These are phyloP conservation scores for Nemania sp. DNA, from an alignment of 2,329 filamentous ascomycete genomes.

Conservation along the genomic window DNA sequence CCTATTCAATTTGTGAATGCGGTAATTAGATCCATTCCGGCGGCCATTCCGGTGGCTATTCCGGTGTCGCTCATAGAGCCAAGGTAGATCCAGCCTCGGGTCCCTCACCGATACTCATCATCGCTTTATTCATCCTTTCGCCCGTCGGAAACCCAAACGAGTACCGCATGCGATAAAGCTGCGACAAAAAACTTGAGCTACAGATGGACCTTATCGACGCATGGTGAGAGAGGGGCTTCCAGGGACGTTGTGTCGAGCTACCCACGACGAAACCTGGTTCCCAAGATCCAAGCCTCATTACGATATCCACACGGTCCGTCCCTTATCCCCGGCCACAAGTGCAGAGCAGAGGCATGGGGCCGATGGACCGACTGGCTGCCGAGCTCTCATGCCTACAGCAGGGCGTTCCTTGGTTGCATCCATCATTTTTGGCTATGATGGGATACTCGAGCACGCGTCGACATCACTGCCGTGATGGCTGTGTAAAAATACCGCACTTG, in stretches of 20 bases:
- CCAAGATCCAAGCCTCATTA: too few relatives aligned
- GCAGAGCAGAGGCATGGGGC: background rate
- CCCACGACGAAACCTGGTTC: too few relatives aligned
- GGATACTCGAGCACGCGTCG: background rate
- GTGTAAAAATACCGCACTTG: constrained; percentile 4
- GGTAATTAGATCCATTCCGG: too few relatives aligned
- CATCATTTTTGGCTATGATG: background rate
- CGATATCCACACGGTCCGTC: background rate
- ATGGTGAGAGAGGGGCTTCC: too few relatives aligned
- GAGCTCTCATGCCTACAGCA: background rate
- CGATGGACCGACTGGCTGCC: background rate
- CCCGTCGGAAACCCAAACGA: background rate
- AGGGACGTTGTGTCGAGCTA: too few relatives aligned
- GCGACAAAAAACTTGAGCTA: too few relatives aligned
- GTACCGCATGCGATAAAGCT: background rate
- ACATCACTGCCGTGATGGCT: background rate
- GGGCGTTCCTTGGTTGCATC: background rate
- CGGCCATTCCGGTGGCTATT: too few relatives aligned
- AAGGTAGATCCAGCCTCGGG: background rate
- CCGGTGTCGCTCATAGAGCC: background rate
- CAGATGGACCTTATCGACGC: too few relatives aligned
- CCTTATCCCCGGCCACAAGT: background rate
- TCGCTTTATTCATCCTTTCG: background rate
- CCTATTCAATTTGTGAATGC: too few relatives aligned
- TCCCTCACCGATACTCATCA: background rate